Percentiles rank a stretch among this genome's conserved stretches.
Evolutionary conservation across 805 yeast genomes (phyloP).

Genomic region (Dipodascus albidus): DNA sequence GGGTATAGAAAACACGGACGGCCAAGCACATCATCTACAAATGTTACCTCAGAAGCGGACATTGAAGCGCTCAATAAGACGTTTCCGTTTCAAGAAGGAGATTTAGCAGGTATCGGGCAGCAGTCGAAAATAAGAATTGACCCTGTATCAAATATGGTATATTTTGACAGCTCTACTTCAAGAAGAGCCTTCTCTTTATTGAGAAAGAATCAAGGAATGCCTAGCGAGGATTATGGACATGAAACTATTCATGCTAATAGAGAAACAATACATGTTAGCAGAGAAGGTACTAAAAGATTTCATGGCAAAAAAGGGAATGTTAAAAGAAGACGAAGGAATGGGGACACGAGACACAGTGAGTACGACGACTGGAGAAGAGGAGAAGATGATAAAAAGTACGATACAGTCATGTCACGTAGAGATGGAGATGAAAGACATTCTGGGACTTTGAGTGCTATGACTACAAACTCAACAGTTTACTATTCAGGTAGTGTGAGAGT

Average conservation of each 20-base stretch:
- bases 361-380: neutral
- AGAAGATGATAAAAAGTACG: neutral
- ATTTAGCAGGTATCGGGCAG: neutral
- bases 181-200: neutral
- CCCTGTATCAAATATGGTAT: neutral
- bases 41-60: neutral
- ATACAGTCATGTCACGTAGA: neutral
- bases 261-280: neutral
- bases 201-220: neutral
- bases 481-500: neutral
- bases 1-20: neutral
- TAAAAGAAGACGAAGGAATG: neutral
- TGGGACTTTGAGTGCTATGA: neutral
- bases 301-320: neutral
- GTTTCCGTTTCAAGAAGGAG: neutral
- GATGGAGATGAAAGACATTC: neutral
- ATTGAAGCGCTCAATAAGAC: neutral
- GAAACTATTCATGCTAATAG: neutral
- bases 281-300: neutral
- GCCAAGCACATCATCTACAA: neutral
- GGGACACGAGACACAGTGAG: neutral
- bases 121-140: conserved; percentile 1
- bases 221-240: neutral
- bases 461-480: neutral
- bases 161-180: neutral